Conservation (phyloP, 2,329 filamentous ascomycete species). For the Orbilia javanica region DNA sequence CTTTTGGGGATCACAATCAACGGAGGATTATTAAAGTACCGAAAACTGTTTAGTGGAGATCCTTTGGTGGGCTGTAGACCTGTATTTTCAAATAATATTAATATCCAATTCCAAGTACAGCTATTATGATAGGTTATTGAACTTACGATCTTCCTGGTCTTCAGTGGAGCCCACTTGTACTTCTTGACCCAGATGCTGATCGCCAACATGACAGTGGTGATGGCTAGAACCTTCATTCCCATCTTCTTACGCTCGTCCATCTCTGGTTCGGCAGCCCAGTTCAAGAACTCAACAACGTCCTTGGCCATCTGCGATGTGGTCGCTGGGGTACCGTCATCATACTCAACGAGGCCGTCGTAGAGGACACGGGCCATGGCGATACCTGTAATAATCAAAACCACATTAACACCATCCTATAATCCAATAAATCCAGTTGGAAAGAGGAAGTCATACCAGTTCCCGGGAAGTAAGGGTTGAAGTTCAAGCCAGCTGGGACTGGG, state of each 20-base stretch:
- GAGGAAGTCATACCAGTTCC: constrained; percentile 77
- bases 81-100: constrained; percentile 34
- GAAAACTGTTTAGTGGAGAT: constrained; percentile 19
- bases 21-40: background rate
- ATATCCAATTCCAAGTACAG: constrained; percentile 2
- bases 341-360: constrained; percentile 97
- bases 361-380: constrained; percentile 99
- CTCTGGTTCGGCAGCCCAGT: constrained; percentile 98
- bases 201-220: constrained; percentile 82
- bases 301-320: constrained; percentile 99
- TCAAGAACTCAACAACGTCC: constrained; percentile 98
- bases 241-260: constrained; percentile 99
- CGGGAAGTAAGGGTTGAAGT: constrained; percentile 99
- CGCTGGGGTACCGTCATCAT: constrained; percentile 94
- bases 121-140: background rate
- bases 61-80: constrained; percentile 62
- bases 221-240: constrained; percentile 94
- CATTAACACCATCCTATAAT: constrained; percentile 2
- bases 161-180: constrained; percentile 98
- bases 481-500: constrained; percentile 85
- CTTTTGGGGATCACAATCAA: constrained; percentile 2
- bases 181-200: constrained; percentile 97
- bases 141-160: constrained; percentile 85
- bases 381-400: constrained; percentile 63
- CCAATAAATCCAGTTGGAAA: background rate